Percentiles rank a stretch among this genome's conserved stretches.
phyloP scores from a whole-genome alignment of 2,329 filamentous ascomycete genomes.

The Penicillium sp. region DNA sequence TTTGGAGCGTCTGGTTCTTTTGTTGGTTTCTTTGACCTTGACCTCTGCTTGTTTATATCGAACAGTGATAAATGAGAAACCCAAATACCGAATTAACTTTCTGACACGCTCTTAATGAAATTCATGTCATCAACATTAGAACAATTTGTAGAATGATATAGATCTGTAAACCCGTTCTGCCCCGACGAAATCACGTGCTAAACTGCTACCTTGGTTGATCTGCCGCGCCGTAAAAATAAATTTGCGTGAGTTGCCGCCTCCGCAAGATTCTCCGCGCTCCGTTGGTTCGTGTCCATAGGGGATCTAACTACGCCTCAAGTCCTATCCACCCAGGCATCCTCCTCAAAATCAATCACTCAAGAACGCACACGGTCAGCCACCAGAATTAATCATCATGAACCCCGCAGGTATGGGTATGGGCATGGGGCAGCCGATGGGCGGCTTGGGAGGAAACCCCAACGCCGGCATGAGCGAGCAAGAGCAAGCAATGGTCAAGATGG shows the following conservation, averaged over 20 bases:
- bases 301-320: background rate
- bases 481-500: constrained; percentile 49
- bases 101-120: background rate
- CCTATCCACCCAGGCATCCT: background rate
- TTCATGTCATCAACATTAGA: no score
- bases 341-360: background rate
- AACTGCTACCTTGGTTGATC: constrained; percentile 10
- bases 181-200: constrained; percentile 23
- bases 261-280: constrained; percentile 28
- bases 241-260: constrained; percentile 32
- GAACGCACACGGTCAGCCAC: background rate
- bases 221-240: constrained; percentile 33
- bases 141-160: background rate
- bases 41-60: background rate
- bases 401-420: constrained; percentile 33
- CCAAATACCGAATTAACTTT: background rate
- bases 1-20: constrained; percentile 11
- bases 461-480: constrained; percentile 50
- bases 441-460: constrained; percentile 27
- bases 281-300: constrained; percentile 2
- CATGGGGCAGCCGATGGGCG: constrained; percentile 26
- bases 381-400: constrained; percentile 30
- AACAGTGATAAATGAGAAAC: background rate
- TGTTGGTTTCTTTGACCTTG: constrained; percentile 9
- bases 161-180: background rate